Evolutionary conservation across 2,329 filamentous ascomycete genomes (phyloP), one percentile per base, ranked within the genome.

Genomic region (Geosmithia morbida): DNA sequence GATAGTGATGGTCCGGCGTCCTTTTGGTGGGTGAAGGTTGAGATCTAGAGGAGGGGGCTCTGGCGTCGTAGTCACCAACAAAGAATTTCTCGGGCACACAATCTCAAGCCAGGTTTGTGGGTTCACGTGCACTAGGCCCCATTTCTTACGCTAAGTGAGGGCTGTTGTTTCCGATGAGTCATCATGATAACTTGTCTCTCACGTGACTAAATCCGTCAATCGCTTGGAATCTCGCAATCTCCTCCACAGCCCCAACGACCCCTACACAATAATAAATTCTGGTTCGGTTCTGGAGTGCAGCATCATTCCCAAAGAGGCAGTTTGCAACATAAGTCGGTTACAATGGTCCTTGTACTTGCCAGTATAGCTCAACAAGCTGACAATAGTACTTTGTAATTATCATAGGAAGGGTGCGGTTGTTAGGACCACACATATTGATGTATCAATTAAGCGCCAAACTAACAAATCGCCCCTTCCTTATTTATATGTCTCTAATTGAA

Each of bases 41-140:
- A 62, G 60, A 57, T 59, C 58, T 57, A 56, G 46, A 47, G 42
- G 46, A 61, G 61, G 63, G 63, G 65, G 64, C 59, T 63, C 62
- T 63, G 41, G 26, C 44, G 19, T 47, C 29, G 45, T 44, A 44
- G 44, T 49, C 48, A 49, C 45, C 48, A 49, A 64, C 48, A 49
- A 64, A 64, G 58, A 66, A 66, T 63, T 66, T 67, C 62, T 64
- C 55, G 52, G 56, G 56, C 58, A 52, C 55, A 66, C 57, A 60
- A 57, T 60, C 58, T 55, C 13, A 33, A 52, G 55, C 53, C 53
- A 56, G 62, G 62, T 65, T 66, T 67, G 64, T 67, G 65, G 62
- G 64, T 64, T 65, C 58, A 61, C 58, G 59, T 64, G 63, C 62
- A 58, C 63, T 58, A 56, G 52, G 51, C 57, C 57, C 51, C 52